These are phyloP conservation scores for Cryptosporidium xiaoi DNA, from an alignment of 169 alveolate genomes.

Conservation along the genomic window DNA sequence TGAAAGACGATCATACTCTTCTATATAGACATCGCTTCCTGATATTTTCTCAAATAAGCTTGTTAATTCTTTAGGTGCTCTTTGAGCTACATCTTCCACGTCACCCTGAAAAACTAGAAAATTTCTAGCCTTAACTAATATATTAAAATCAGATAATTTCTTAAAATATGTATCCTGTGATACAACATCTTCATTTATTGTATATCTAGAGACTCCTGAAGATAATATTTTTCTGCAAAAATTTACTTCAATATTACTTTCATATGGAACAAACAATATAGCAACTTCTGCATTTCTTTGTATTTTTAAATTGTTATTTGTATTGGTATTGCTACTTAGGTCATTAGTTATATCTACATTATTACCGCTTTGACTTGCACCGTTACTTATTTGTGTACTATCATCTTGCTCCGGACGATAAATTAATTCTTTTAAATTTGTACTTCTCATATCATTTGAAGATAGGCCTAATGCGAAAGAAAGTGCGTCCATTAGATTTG, in stretches of 20 bases:
- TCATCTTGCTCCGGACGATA: constrained; percentile 82
- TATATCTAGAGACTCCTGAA: constrained; percentile 84
- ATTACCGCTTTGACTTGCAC: constrained; percentile 82
- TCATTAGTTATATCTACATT: background rate
- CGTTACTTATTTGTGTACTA: constrained; percentile 75
- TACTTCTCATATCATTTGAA: constrained; percentile 86
- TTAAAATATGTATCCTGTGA: constrained; percentile 81
- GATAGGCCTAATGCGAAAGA: constrained; percentile 88
- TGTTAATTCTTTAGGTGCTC: constrained; percentile 88
- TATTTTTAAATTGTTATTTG: background rate
- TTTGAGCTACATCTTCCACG: constrained; percentile 87
- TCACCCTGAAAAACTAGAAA: constrained; percentile 91
- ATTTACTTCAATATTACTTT: constrained; percentile 78
- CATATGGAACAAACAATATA: constrained; percentile 2
- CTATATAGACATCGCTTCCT: constrained; percentile 83
- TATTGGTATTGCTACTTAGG: background rate
- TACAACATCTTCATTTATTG: constrained; percentile 82
- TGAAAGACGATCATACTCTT: constrained; percentile 73
- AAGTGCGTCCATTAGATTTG: constrained; percentile 89
- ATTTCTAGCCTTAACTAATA: constrained; percentile 81
- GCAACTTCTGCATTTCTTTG: constrained; percentile 41
- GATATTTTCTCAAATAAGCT: constrained; percentile 89
- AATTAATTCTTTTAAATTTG: constrained; percentile 88
- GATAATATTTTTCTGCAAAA: constrained; percentile 85
- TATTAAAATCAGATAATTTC: constrained; percentile 77